Base-by-base conservation (phyloP, 2,329 filamentous ascomycete genomes). In the Thielaviopsis musarum region DNA sequence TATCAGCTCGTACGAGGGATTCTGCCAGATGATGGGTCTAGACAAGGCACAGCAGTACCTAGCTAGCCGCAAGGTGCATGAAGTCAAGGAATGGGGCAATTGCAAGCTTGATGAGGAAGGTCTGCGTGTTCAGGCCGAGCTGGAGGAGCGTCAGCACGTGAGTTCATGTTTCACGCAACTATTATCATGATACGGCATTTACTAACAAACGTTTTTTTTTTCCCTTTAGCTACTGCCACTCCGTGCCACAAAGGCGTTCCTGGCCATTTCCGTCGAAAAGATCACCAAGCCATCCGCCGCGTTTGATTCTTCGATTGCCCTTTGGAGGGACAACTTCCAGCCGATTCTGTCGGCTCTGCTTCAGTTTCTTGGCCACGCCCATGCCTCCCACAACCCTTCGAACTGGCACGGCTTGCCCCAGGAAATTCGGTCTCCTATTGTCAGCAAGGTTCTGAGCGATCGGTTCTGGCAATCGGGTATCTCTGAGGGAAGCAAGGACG, bases 401-500 rank as follows among this genome's bases (percentile, higher is more conserved):
- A 94, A 90, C 67, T 98, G 93, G 91, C 76, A 78, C 10, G 80
- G 84, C 34, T 73, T 95, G 17, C 85, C 90, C 1, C 69, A 75
- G 12, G 88, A 94, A 51, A 85, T 94, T 76, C 84, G 84, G 61
- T 74, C 78, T 5, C 17, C 45, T 2, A 82, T 95, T 57, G 87
- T 97, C 48, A 80, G 83, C 52, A 81, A 88, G 22, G 89, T 97
- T 21, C 74, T 98, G 22, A 95, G 90, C 15, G 93, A 98, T 70
- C 81, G 93, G 24, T 98, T 98, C 70, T 98, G 93, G 93, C 93
- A 98, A 74, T 89, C 91, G 6, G 93, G 93, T 10, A 98, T 98
- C 56, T 97, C 93, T 0, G 87, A 85, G 63, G 93, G 95, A 26
- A 97, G 88, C 66, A 90, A 93, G 69, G 93, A 97, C 63, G 91